A percentile compares a stretch with the other conserved stretches of the same genome.
These are phyloP conservation scores for Pichia sp. DNA, from an alignment of 1,139 yeast genomes.

Conservation along the genomic window DNA sequence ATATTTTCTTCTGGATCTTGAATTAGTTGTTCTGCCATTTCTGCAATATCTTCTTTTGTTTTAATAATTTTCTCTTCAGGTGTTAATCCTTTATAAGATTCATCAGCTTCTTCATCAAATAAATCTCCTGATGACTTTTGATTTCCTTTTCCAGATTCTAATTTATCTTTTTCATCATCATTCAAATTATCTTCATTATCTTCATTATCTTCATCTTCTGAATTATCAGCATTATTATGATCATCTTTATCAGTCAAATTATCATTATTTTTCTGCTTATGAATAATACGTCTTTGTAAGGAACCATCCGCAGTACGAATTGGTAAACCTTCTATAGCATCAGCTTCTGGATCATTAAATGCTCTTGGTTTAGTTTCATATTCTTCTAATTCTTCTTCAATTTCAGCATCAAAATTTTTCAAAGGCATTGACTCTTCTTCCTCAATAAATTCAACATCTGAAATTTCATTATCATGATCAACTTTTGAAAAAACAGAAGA, in stretches of 20 bases:
- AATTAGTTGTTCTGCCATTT: slow-evolving; percentile 65
- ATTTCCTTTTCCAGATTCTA: slow-evolving; percentile 4
- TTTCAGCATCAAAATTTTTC: background rate
- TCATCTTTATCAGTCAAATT: background rate
- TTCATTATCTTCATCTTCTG: slow-evolving; percentile 23
- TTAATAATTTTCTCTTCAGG: slow-evolving; percentile 52
- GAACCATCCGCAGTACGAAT: slow-evolving; percentile 68
- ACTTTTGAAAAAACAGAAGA: slow-evolving; percentile 13
- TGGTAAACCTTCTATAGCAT: slow-evolving; percentile 69
- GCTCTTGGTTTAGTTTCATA: slow-evolving; percentile 59
- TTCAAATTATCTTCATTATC: slow-evolving; percentile 21
- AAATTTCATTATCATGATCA: slow-evolving; percentile 16
- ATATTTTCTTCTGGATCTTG: slow-evolving; percentile 91
- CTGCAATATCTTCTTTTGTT: slow-evolving; percentile 81
- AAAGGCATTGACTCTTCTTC: background rate
- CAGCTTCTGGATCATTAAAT: slow-evolving; percentile 33
- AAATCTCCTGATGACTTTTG: slow-evolving; percentile 18
- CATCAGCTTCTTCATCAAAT: slow-evolving; percentile 33
- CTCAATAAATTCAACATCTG: slow-evolving; percentile 17
- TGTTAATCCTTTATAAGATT: slow-evolving; percentile 43
- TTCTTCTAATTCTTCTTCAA: slow-evolving; percentile 39
- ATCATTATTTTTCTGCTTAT: slow-evolving; percentile 22
- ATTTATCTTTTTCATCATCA: slow-evolving; percentile 20
- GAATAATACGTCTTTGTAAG: slow-evolving; percentile 51
- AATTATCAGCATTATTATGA: slow-evolving; percentile 7